Evolutionary conservation across 2,329 filamentous ascomycete species (phyloP), one percentile per base, ranked within the genome.

Genomic region (Colletotrichum sp.): DNA sequence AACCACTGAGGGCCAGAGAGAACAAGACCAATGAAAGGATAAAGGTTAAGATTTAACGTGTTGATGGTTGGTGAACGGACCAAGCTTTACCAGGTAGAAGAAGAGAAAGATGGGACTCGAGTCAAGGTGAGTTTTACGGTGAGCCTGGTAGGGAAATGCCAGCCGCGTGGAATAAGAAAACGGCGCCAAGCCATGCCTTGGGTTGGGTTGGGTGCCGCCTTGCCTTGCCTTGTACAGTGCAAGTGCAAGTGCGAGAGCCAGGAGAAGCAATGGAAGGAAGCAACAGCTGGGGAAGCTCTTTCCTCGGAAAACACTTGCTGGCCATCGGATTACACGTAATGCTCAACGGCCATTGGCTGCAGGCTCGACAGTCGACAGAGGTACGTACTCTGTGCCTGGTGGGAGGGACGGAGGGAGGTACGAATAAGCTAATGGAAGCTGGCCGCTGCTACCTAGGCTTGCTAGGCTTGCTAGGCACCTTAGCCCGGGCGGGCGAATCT

Each of bases 131-230:
- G 15, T 34, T 52, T 8, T 44, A 24, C 16, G 26, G 24, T 32
- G 67, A 62, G 66, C 32, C 44, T 24, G 30, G 32, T 24, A 44
- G 21, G 70, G 30, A 60, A 66, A 68, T 26, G 49, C 34, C 49
- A 72, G 62, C 63, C 70, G 52, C 63, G 70, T 34, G 63, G 70
- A 72, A 69, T 18, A 52, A 68, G 18, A 68, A 68, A 52, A 52
- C 18, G 65, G 44, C 36, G 64, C 36, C 63, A 65, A 65, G 34
- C 18, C 63, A 26, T 39, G 36, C 36, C 16, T 39, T 39, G 36
- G 36, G 36, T 5, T 39, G 36, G 36, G 7, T 18, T 18, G 15
- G 16, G 36, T 39, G 16, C 36, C 16, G 36, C 16, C 36, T 39
- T 39, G 36, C 36, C 36, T 39, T 18, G 36, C 36, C 36, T 39